phyloP scores from a whole-genome alignment of 2,329 filamentous ascomycete species.

The Penicillium paneum region DNA sequence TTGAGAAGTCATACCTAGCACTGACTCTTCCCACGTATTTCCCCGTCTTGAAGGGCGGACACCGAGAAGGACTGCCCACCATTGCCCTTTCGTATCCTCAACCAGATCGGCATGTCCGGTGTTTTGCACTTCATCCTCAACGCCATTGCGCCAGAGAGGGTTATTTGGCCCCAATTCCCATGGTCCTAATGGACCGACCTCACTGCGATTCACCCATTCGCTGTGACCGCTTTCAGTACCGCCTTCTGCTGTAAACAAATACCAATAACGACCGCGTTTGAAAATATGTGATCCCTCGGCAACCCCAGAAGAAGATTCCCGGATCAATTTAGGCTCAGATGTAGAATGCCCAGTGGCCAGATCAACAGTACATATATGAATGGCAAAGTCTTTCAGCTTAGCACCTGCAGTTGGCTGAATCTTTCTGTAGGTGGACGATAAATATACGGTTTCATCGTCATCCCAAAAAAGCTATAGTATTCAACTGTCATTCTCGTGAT shows the following conservation, averaged over 20 bases:
- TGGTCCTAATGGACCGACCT: conserved; percentile 55
- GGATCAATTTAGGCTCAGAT: conserved; percentile 36
- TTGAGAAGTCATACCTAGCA: conserved; percentile 37
- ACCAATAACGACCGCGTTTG: conserved; percentile 52
- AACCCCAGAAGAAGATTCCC: conserved; percentile 45
- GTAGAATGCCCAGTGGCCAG: conserved; percentile 33
- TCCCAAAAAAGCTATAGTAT: conserved; percentile 50
- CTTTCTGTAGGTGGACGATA: conserved; percentile 43
- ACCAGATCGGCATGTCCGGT: conserved; percentile 52
- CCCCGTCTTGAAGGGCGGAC: conserved; percentile 39
- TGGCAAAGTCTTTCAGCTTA: conserved; percentile 51
- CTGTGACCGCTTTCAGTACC: conserved; percentile 60
- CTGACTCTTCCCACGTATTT: conserved; percentile 38
- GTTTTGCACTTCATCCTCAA: conserved; percentile 49
- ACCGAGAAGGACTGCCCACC: conserved; percentile 51
- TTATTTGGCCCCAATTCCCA: conserved; percentile 60
- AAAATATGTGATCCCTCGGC: conserved; percentile 57
- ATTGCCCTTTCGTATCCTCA: conserved; percentile 44
- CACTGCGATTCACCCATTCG: conserved; percentile 57
- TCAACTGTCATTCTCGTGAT: background rate
- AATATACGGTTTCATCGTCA: conserved; percentile 50
- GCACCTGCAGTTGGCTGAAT: conserved; percentile 37
- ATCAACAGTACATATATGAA: conserved; percentile 38
- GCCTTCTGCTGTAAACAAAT: conserved; percentile 54
- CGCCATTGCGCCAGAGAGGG: conserved; percentile 54